Evolutionary conservation across 805 yeast genomes (phyloP), one percentile per base, ranked within the genome.

Genomic region (Hanseniaspora thailandica): DNA sequence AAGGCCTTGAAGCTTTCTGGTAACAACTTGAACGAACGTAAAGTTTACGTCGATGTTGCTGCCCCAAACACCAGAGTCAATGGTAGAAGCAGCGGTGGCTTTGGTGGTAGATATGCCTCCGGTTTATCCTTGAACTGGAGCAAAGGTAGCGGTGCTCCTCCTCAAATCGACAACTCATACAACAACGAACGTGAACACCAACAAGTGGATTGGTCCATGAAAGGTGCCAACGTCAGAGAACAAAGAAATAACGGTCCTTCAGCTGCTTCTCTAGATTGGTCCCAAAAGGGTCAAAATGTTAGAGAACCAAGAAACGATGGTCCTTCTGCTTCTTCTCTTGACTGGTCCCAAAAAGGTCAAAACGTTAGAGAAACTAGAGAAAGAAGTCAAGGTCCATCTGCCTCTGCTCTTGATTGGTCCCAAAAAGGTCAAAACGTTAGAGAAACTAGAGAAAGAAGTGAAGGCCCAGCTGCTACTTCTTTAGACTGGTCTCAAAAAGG

Each of bases 21-120:
- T 62, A 77, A 78, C 55, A 76, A 79, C 59, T 76, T 84, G 58
- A 80, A 76, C 66, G 86, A 84, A 59, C 88, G 90, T 66, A 72
- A 80, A 45, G 76, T 80, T 57, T 76, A 84, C 56, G 75, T 81
- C 49, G 84, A 86, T 55, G 96, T 88, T 64, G 93, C 93, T 62
- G 96, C 88, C 50, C 80, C 77, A 65, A 74, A 69, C 57, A 66
- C 71, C 58, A 52, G 60, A 35, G 47, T 43, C 49, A 59, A 75
- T 71, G 60, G 71, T 61, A 66, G 63, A 68, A 57, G 72, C 64
- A 56, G 72, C 48, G 64, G 66, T 56, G 73, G 71, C 20, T 64
- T 73, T 36, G 78, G 75, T 58, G 73, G 76, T 75, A 69, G 72
- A 56, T 60, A 73, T 50, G 72, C 75, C 54, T 45, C 54, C 9